Evolutionary conservation across 768 basidiomycete genomes (phyloP), one percentile per base, ranked within the genome.

Genomic region (Sarcodon aspratus): DNA sequence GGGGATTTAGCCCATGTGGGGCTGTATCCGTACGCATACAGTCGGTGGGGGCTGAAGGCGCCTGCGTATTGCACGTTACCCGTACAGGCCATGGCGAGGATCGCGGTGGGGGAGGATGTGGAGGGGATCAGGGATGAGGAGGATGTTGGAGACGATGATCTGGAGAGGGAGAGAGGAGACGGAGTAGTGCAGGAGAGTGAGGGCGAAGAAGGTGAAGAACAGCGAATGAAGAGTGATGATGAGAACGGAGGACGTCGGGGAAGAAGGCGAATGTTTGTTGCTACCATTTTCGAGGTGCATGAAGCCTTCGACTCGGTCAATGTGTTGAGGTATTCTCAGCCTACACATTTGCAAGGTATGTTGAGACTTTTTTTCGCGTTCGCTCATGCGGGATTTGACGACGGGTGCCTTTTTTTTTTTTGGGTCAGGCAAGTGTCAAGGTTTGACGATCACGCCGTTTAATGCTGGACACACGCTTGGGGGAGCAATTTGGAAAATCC

Each of bases 401-500:
- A 6, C 21, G 13, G 10, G 13, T 17, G 5, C 37, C 7, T 35
- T 38, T 45, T 27, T 46, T 43, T 49, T 48, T 34, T 47, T 5
- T 49, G 18, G 33, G 46, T 15, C 36, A 65, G 88, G 91, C 46
- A 89, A 92, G 70, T 90, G 88, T 59, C 87, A 93, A 62, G 90
- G 90, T 13, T 69, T 94, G 58, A 94, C 92, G 1, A 88, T 99
- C 54, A 94, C 93, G 13, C 92, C 96, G 1, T 96, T 93, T 66
- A 85, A 88, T 57, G 86, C 92, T 10, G 96, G 95, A 0, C 94
- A 97, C 63, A 90, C 90, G 0, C 76, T 99, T 12, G 96, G 96
- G 52, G 96, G 95, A 40, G 91, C 94, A 6, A 87, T 99, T 54
- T 98, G 93, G 93, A 97, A 97, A 61, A 86, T 99, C 52, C 82